Conservation (phyloP, 2,329 filamentous ascomycete species). For the Verticillium zaregamsianum region DNA sequence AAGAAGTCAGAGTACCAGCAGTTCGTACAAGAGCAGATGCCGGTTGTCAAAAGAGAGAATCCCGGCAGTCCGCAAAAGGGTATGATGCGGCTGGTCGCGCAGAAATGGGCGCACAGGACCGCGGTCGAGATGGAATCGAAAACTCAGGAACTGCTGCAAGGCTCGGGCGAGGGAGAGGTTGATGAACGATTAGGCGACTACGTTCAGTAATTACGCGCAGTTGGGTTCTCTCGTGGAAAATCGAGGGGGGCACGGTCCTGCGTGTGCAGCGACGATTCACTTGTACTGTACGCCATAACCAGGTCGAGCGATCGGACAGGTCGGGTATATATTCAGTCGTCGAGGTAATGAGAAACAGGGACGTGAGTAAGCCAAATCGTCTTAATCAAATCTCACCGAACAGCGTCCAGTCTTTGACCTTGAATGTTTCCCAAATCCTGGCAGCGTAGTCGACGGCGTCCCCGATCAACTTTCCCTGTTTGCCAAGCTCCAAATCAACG, state of each 20-base stretch:
- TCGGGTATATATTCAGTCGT: not conserved
- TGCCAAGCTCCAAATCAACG: constrained; percentile 62
- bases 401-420: constrained; percentile 75
- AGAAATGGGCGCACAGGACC: constrained; percentile 52
- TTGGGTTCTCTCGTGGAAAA: too few species aligned
- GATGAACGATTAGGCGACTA: not conserved
- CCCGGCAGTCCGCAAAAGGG: constrained; percentile 58
- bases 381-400: constrained; percentile 46
- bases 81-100: constrained; percentile 64
- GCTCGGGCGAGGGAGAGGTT: not conserved
- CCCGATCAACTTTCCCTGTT: constrained; percentile 63
- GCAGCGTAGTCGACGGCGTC: constrained; percentile 64
- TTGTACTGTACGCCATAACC: too few species aligned
- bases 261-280: too few species aligned
- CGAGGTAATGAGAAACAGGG: not conserved
- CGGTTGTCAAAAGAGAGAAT: constrained; percentile 50
- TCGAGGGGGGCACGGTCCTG: too few species aligned
- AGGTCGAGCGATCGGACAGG: not conserved
- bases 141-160: not conserved
- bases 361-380: not conserved
- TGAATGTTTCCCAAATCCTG: constrained; percentile 67
- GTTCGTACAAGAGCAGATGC: constrained; percentile 66
- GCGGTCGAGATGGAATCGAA: constrained; percentile 26
- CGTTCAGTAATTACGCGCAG: not conserved
- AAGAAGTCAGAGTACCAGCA: constrained; percentile 39